phyloP scores from a whole-genome alignment of 1,139 yeast genomes.

The Hyphopichia buzzinii region DNA sequence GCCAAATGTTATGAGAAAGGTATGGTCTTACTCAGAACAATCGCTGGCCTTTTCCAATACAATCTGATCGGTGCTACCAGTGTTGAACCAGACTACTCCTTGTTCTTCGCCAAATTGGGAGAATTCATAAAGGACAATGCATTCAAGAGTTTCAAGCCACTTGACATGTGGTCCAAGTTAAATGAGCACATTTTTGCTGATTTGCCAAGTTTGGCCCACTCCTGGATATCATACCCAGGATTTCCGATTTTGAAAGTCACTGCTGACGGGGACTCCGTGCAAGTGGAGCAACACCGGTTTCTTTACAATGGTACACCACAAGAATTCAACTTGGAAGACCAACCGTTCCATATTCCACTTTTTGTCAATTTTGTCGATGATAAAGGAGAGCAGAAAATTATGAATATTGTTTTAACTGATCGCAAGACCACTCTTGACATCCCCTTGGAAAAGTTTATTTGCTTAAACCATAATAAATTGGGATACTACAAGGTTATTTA shows the following conservation, averaged over 20 bases:
- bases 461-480: constrained; percentile 44
- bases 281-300: constrained; percentile 54
- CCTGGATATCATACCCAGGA: constrained; percentile 62
- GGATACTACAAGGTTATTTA: constrained; percentile 44
- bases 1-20: constrained; percentile 65
- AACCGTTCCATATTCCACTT: constrained; percentile 54
- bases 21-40: constrained; percentile 54
- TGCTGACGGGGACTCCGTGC: constrained; percentile 23
- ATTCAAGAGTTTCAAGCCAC: constrained; percentile 45
- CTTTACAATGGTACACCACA: constrained; percentile 23
- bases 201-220: constrained; percentile 42
- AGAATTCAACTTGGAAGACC: constrained; percentile 37
- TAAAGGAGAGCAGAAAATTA: constrained; percentile 25
- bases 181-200: constrained; percentile 30
- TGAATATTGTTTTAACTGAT: constrained; percentile 48
- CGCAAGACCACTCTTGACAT: constrained; percentile 38
- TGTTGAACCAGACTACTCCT: constrained; percentile 19
- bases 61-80: constrained; percentile 21
- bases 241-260: constrained; percentile 52
- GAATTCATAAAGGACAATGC: constrained; percentile 38
- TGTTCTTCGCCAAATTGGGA: constrained; percentile 36
- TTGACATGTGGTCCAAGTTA: constrained; percentile 54
- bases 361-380: constrained; percentile 34
- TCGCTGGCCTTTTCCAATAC: constrained; percentile 44
- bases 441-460: constrained; percentile 19